Conservation (phyloP, 2,329 filamentous ascomycete species). For the Beauveria caledonica region DNA sequence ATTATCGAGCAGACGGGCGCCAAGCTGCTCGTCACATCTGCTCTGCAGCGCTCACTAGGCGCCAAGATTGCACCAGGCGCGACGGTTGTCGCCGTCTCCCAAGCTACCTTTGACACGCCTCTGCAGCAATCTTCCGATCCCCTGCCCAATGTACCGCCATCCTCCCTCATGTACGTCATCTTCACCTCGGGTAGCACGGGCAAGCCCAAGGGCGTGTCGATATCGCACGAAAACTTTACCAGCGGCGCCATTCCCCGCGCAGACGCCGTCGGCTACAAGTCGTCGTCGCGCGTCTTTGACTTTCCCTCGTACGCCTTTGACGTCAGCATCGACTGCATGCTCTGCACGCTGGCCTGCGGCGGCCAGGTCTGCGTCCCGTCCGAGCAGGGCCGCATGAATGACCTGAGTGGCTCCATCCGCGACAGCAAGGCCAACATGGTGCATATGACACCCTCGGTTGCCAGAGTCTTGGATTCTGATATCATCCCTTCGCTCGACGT, state of each 20-base stretch:
- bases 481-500: slow-evolving; percentile 39
- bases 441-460: slow-evolving; percentile 43
- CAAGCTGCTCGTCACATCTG: slow-evolving; percentile 32
- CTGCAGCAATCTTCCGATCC: slow-evolving; percentile 13
- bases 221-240: slow-evolving; percentile 39
- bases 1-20: slow-evolving; percentile 37
- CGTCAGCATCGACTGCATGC: slow-evolving; percentile 46
- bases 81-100: slow-evolving; percentile 26
- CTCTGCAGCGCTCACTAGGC: slow-evolving; percentile 29
- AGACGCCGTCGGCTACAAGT: slow-evolving; percentile 33
- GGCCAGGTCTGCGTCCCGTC: slow-evolving; percentile 47
- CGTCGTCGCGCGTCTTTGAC: slow-evolving; percentile 36
- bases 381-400: slow-evolving; percentile 44
- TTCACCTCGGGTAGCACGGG: slow-evolving; percentile 60
- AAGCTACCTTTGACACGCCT: slow-evolving; percentile 19
- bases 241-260: slow-evolving; percentile 36
- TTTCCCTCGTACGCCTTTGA: slow-evolving; percentile 48
- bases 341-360: slow-evolving; percentile 42
- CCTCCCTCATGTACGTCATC: slow-evolving; percentile 44
- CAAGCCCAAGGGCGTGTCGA: slow-evolving; percentile 53
- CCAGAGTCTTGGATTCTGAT: slow-evolving; percentile 36
- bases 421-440: slow-evolving; percentile 39
- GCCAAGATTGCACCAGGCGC: slow-evolving; percentile 27
- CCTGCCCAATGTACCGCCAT: slow-evolving; percentile 33
- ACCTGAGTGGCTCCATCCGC: slow-evolving; percentile 37